Evolutionary conservation across 306 rosid genomes (phyloP).

Genomic region (Quercus rubra): DNA sequence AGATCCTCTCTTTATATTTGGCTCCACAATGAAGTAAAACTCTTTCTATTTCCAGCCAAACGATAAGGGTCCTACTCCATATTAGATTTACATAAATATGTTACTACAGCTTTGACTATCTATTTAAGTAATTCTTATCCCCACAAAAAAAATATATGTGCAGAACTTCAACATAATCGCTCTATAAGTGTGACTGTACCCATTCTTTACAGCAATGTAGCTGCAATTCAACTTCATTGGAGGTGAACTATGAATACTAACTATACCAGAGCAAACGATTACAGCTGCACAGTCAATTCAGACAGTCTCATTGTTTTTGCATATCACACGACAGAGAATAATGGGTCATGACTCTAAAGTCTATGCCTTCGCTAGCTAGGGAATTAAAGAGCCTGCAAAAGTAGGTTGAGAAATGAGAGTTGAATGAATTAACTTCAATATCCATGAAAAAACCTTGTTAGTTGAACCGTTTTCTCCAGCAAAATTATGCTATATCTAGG

Average conservation of each 20-base stretch:
- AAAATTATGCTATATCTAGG: slow-evolving; percentile 3
- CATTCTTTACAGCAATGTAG: too few relatives aligned
- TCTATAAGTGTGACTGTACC: too few relatives aligned
- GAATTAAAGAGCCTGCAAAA: slow-evolving; percentile 21
- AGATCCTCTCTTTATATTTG: too few relatives aligned
- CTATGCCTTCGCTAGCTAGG: background rate
- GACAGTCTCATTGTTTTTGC: background rate
- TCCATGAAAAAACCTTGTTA: background rate
- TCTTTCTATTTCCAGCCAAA: too few relatives aligned
- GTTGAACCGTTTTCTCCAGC: slow-evolving; percentile 25
- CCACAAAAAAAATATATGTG: too few relatives aligned
- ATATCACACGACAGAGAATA: too few relatives aligned
- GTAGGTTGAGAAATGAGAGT: background rate
- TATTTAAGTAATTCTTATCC: too few relatives aligned
- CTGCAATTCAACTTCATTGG: background rate
- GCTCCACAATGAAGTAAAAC: too few relatives aligned
- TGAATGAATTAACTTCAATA: background rate
- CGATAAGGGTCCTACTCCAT: too few relatives aligned
- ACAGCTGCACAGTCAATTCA: background rate
- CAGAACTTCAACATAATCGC: too few relatives aligned
- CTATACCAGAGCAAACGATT: background rate
- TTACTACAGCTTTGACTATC: too few relatives aligned
- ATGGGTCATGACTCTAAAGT: background rate
- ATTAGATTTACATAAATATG: too few relatives aligned
- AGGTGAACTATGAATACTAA: background rate